These are phyloP conservation scores for Cercospora brassicicola DNA, from an alignment of 2,329 filamentous ascomycete genomes.

Conservation along the genomic window DNA sequence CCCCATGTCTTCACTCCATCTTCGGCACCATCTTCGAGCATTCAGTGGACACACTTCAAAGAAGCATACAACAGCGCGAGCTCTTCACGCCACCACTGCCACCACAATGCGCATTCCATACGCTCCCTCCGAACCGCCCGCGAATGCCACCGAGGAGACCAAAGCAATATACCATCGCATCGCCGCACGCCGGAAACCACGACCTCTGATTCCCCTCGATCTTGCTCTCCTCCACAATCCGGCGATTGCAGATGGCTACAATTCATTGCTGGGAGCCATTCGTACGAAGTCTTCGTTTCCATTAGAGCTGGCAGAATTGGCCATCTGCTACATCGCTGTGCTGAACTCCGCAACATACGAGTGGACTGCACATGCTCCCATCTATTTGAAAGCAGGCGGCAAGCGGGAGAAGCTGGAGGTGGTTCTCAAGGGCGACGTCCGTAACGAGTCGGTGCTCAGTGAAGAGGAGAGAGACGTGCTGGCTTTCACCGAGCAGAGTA, in stretches of 20 bases:
- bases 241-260: conserved; percentile 73
- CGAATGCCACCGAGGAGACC: conserved; percentile 51
- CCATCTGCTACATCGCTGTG: conserved; percentile 42
- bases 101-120: conserved; percentile 66
- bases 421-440: conserved; percentile 30
- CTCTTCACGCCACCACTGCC: neutral
- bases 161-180: conserved; percentile 62
- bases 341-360: conserved; percentile 41
- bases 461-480: conserved; percentile 38
- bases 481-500: conserved; percentile 39
- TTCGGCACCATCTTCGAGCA: neutral
- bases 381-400: conserved; percentile 38
- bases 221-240: conserved; percentile 73
- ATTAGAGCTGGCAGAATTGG: conserved; percentile 37
- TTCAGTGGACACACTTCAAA: neutral
- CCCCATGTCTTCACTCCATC: neutral
- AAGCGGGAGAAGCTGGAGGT: conserved; percentile 30
- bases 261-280: conserved; percentile 61
- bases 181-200: conserved; percentile 63
- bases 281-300: conserved; percentile 39
- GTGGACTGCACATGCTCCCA: conserved; percentile 39
- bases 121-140: conserved; percentile 55
- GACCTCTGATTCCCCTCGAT: conserved; percentile 73
- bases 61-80: neutral
- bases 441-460: conserved; percentile 27